phyloP scores from a whole-genome alignment of 768 basidiomycete genomes.

The Termitomyces sp. region DNA sequence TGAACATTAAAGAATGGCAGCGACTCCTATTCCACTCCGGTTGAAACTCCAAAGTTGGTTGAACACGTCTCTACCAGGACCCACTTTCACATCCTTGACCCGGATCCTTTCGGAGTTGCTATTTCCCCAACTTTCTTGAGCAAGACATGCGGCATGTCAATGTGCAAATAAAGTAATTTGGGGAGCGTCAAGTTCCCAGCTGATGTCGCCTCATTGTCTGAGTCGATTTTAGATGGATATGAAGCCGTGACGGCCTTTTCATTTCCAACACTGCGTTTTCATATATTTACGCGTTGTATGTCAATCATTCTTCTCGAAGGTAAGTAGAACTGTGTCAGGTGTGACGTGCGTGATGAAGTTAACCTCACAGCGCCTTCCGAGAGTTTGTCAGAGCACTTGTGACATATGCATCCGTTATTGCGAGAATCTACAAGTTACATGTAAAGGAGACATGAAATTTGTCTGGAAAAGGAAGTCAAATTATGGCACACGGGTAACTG shows the following conservation, averaged over 20 bases:
- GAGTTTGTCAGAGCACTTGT: no score
- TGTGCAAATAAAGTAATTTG: background rate
- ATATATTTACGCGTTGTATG: constrained; percentile 3
- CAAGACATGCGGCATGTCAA: no score
- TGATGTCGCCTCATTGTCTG: background rate
- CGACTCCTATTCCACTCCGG: background rate
- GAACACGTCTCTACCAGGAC: background rate
- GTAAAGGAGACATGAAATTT: no score
- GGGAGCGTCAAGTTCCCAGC: background rate
- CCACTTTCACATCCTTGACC: background rate
- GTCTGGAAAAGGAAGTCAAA: no score
- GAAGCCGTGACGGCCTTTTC: constrained; percentile 11
- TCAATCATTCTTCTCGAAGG: background rate
- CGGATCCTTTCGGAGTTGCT: no score
- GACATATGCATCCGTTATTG: no score
- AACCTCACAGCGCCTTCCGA: no score
- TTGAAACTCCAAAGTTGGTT: background rate
- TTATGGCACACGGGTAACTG: no score
- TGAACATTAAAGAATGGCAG: no score
- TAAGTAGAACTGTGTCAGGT: background rate
- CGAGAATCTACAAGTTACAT: no score
- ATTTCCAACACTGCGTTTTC: constrained; percentile 8
- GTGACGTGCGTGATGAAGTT: background rate
- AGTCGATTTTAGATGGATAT: background rate
- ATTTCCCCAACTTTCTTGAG: no score